Base-by-base conservation (phyloP, 495 filamentous ascomycete species). In the Bathelium albidoporum region DNA sequence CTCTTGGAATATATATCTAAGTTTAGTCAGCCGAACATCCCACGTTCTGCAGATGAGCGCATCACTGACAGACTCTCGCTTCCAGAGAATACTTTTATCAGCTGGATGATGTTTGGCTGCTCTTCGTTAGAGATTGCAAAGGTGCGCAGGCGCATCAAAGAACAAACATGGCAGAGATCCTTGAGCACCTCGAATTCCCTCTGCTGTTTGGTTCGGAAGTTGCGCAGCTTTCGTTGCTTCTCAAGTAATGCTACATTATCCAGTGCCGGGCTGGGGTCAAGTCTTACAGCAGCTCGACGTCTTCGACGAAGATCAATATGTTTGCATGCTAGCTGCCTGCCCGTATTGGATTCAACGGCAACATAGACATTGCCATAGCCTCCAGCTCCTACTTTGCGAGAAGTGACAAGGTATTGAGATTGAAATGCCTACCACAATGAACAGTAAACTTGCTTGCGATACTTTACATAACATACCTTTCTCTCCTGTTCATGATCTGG, bases 91-190 rank as follows among this genome's bases (percentile, higher is more conserved):
- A 78, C 74, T 61, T 77, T 77, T 53, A 77, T 69, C 24, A 81
- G 67, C 7, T 53, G 67, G 63, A 81, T 73, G 39, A 81, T 78
- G 66, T 81, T 81, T 10, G 79, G 79, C 71, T 80, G 64, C 53
- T 26, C 59, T 26, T 31, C 22, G 26, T 53, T 43, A 55, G 9
- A n/a, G 3, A 60, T 16, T 22, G 31, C 16, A 0, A 0, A 18
- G n/a, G n/a, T 16, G 49, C 14, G 62, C 3, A 44, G 0, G 31
- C 32, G 65, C 49, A 26, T 39, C 28, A 5, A 2, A 22, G 32
- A 16, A 22, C 73, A 59, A 58, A 77, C 75, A 68, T 79, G 76
- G 39, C 63, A 73, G 28, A 81, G 60, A 43, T 72, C 62, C 53
- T 71, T 73, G n/a, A 79, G 66, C 11, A 79, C 67, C 18, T 73